A percentile compares a stretch with the other conserved stretches of the same genome.
Evolutionary conservation across 2,329 filamentous ascomycete genomes (phyloP).

Genomic region (Clarireedia monteithiana): DNA sequence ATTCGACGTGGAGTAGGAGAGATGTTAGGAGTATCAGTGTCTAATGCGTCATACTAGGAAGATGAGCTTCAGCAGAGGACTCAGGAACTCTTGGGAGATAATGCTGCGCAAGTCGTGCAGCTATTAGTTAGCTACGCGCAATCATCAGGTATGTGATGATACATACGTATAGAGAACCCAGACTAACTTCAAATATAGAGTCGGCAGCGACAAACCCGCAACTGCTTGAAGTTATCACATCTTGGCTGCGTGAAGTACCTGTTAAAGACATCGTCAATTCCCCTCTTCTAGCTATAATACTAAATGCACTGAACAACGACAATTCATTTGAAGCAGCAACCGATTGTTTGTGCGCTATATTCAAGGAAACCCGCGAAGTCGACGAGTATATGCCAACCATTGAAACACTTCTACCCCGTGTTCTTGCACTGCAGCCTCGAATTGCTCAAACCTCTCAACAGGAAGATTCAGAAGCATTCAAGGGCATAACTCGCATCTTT

Average conservation of each 20-base stretch:
- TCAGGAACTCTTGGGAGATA: constrained; percentile 81
- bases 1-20: constrained; percentile 30
- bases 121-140: constrained; percentile 86
- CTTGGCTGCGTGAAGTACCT: constrained; percentile 91
- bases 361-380: constrained; percentile 86
- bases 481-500: constrained; percentile 83
- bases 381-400: constrained; percentile 83
- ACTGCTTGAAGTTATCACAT: constrained; percentile 90
- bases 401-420: constrained; percentile 70
- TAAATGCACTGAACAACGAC: constrained; percentile 69
- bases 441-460: constrained; percentile 68
- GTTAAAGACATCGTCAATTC: constrained; percentile 77
- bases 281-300: constrained; percentile 71
- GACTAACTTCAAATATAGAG: constrained; percentile 39
- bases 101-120: constrained; percentile 78
- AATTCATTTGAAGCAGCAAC: constrained; percentile 78
- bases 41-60: constrained; percentile 64
- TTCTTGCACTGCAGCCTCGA: constrained; percentile 69
- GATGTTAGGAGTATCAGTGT: constrained; percentile 32
- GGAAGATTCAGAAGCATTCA: constrained; percentile 80
- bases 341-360: constrained; percentile 87
- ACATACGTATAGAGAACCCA: constrained; percentile 6
- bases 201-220: constrained; percentile 78
- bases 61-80: constrained; percentile 85
- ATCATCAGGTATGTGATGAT: constrained; percentile 66